A percentile compares a stretch with the other conserved stretches of the same genome.
These are phyloP conservation scores for Cutaneotrichosporon curvatum DNA, from an alignment of 1,284 basidiomycete genomes.

Conservation along the genomic window DNA sequence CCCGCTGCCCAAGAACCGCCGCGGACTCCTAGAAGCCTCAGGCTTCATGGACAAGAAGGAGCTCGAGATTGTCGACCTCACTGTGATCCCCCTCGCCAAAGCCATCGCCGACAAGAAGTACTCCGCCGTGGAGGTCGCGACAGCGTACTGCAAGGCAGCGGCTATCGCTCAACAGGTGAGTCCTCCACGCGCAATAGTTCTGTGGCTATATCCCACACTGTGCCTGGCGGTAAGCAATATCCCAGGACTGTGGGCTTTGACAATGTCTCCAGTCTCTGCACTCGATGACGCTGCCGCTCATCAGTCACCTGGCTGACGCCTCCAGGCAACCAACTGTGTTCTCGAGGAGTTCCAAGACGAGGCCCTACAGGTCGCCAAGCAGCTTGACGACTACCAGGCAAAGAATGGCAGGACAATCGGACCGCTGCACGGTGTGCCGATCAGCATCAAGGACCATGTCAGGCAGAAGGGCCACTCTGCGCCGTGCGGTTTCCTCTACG, in stretches of 20 bases:
- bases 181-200: constrained; percentile 46
- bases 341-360: constrained; percentile 62
- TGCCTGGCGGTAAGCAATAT: no score
- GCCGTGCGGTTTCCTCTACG: constrained; percentile 16
- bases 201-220: not conserved
- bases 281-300: no score
- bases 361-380: constrained; percentile 53
- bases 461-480: constrained; percentile 31
- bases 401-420: constrained; percentile 42
- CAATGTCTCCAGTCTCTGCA: no score
- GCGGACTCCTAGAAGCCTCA: constrained; percentile 5
- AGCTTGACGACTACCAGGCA: constrained; percentile 54
- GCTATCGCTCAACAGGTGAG: constrained; percentile 23
- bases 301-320: not conserved
- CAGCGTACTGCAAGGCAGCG: constrained; percentile 24
- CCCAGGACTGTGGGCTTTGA: no score
- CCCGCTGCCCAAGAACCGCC: constrained; percentile 8
- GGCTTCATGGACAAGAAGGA: constrained; percentile 19
- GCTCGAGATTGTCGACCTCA: constrained; percentile 26
- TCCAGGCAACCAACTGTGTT: constrained; percentile 55
- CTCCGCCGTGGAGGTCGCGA: constrained; percentile 21
- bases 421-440: constrained; percentile 49
- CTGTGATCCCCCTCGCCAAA: constrained; percentile 37
- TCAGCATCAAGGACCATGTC: constrained; percentile 35
- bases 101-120: constrained; percentile 25